These are phyloP conservation scores for Amanita subjunquillea DNA, from an alignment of 768 basidiomycete genomes.

Conservation along the genomic window DNA sequence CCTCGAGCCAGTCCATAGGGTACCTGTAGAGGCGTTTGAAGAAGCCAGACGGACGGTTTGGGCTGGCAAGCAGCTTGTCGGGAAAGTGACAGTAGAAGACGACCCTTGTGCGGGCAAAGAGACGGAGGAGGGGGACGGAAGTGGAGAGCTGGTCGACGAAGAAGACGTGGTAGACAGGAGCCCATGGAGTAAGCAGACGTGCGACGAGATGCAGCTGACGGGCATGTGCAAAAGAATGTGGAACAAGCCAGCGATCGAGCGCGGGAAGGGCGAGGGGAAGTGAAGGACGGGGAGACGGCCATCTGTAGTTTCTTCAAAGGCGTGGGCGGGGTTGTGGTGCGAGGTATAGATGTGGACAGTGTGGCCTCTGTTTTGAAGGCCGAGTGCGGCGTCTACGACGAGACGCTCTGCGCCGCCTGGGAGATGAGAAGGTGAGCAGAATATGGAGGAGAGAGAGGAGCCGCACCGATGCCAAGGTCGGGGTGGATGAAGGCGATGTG, in stretches of 20 bases:
- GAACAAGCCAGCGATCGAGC: constrained; percentile 67
- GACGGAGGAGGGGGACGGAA: constrained; percentile 74
- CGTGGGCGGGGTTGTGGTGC: constrained; percentile 77
- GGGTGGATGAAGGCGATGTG: constrained; percentile 83
- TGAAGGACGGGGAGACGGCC: constrained; percentile 67
- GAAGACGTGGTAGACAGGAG: constrained; percentile 67
- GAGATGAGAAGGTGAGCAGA: constrained; percentile 7
- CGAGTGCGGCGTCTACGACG: constrained; percentile 90
- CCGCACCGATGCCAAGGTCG: constrained; percentile 84
- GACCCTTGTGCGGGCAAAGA: constrained; percentile 60
- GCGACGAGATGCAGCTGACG: constrained; percentile 77
- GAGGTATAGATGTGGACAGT: constrained; percentile 87
- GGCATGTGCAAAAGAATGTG: constrained; percentile 86
- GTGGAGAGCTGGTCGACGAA: constrained; percentile 95
- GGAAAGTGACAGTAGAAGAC: constrained; percentile 99
- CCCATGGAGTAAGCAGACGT: constrained; percentile 42
- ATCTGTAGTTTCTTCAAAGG: constrained; percentile 90
- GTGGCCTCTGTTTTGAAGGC: constrained; percentile 79
- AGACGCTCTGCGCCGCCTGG: constrained; percentile 92
- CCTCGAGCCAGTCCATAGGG: constrained; percentile 89
- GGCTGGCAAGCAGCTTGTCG: constrained; percentile 76
- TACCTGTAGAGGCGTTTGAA: constrained; percentile 73
- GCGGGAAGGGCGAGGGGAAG: constrained; percentile 68
- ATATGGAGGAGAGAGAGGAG: constrained; percentile 4
- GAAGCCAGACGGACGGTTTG: constrained; percentile 25